A percentile compares a stretch with the other conserved stretches of the same genome.
Conservation (phyloP, 108 stramenopile genomes). For the Cyclostephanos invisitatus region DNA sequence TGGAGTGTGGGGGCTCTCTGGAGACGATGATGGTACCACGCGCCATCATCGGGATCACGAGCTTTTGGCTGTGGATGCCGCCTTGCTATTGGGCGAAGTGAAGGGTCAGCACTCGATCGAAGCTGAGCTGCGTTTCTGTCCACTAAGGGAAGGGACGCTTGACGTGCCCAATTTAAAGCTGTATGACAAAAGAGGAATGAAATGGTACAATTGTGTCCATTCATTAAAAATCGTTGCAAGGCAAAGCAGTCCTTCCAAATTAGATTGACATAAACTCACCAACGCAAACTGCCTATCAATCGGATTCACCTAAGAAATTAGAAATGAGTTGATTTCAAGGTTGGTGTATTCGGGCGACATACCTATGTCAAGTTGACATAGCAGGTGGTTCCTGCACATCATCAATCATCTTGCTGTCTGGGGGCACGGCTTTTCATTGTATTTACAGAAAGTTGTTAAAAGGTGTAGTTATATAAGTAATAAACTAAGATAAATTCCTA, state of each 20-base stretch:
- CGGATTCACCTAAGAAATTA: no score
- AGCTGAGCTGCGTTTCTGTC: conserved; percentile 79
- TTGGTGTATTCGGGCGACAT: no score
- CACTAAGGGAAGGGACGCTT: conserved; percentile 69
- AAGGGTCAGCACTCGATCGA: conserved; percentile 78
- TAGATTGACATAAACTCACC: no score
- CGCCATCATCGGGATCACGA: conserved; percentile 71
- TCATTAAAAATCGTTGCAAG: conserved; percentile 69
- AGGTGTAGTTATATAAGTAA: conserved; percentile 14
- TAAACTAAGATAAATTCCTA: conserved; percentile 50
- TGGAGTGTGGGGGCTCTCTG: conserved; percentile 74
- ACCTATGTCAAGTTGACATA: no score
- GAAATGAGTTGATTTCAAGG: no score
- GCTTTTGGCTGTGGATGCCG: conserved; percentile 79
- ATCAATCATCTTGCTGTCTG: no score
- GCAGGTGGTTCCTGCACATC: no score
- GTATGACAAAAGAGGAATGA: conserved; percentile 63
- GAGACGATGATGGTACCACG: conserved; percentile 70
- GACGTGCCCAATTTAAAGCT: conserved; percentile 78
- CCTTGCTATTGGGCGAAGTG: conserved; percentile 72
- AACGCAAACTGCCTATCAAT: no score
- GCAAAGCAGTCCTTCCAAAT: not conserved
- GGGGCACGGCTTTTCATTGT: no score
- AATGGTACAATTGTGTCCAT: conserved; percentile 74
- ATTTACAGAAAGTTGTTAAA: not conserved